A percentile compares a stretch with the other conserved stretches of the same genome.
These are phyloP conservation scores for Ephemerocybe angulata DNA, from an alignment of 768 basidiomycete species.

Conservation along the genomic window DNA sequence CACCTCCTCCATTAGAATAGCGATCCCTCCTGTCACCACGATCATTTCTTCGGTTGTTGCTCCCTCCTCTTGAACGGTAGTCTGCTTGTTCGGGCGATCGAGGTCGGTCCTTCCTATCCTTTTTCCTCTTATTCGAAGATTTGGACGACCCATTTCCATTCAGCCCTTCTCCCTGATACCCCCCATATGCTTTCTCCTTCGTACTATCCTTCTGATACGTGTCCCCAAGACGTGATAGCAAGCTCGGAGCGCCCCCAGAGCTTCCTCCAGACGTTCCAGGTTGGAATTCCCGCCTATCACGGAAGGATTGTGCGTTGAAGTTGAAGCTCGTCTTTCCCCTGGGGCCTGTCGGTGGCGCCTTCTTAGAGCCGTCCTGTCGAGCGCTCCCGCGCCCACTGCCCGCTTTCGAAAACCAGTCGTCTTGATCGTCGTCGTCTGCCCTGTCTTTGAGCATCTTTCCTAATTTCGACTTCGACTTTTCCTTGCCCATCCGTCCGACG, in stretches of 20 bases:
- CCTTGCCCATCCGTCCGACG: constrained; percentile 63
- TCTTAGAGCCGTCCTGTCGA: neutral
- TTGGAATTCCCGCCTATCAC: constrained; percentile 1
- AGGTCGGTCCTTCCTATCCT: neutral
- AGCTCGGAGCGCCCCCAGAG: neutral
- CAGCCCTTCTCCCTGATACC: neutral
- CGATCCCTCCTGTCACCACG: constrained; percentile 6
- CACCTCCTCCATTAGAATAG: constrained; percentile 11
- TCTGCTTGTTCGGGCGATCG: neutral
- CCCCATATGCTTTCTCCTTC: neutral
- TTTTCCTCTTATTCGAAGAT: neutral
- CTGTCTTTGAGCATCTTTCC: constrained; percentile 43
- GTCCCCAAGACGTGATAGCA: constrained; percentile 8
- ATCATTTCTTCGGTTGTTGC: neutral
- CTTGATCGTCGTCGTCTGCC: constrained; percentile 47
- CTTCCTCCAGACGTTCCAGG: neutral
- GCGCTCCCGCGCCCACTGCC: constrained; percentile 17
- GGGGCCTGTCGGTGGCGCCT: neutral
- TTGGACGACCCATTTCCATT: neutral
- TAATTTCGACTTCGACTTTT: constrained; percentile 55
- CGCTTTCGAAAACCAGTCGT: constrained; percentile 63
- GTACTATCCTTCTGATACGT: neutral
- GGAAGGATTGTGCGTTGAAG: constrained; percentile 3
- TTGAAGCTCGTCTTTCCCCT: constrained; percentile 6
- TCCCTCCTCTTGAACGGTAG: neutral